Conservation (phyloP, 2,329 filamentous ascomycete species). For the Hirsutella minnesotensis region DNA sequence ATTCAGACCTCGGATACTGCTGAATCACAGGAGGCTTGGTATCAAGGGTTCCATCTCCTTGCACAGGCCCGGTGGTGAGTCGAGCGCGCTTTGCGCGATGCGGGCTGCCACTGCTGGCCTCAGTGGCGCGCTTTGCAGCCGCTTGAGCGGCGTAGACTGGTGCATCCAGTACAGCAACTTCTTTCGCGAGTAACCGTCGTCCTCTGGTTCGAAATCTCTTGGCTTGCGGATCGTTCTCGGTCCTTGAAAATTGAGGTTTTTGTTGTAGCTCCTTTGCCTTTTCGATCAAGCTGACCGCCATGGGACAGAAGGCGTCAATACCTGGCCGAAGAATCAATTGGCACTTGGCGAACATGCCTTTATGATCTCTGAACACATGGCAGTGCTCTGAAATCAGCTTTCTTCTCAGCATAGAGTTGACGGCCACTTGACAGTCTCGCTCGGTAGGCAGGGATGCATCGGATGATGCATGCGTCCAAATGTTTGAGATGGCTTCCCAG, state of each 20-base stretch:
- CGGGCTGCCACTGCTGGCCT: conserved; percentile 10
- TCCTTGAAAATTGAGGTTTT: conserved; percentile 6
- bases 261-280: conserved; percentile 34
- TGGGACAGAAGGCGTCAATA: conserved; percentile 28
- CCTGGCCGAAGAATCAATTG: conserved; percentile 30
- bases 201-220: conserved; percentile 14
- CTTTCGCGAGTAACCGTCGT: conserved; percentile 25
- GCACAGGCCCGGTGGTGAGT: background rate
- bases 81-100: conserved; percentile 7
- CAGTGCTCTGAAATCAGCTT: conserved; percentile 26
- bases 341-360: conserved; percentile 30
- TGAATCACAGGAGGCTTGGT: background rate
- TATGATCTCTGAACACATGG: conserved; percentile 29
- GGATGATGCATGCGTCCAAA: conserved; percentile 31
- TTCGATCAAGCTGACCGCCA: conserved; percentile 30
- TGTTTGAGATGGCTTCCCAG: conserved; percentile 32
- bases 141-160: conserved; percentile 35
- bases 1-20: background rate
- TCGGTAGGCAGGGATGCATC: conserved; percentile 27
- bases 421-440: conserved; percentile 24
- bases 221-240: conserved; percentile 1
- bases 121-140: conserved; percentile 18
- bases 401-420: conserved; percentile 25
- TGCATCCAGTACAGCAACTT: conserved; percentile 36
- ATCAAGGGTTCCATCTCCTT: background rate